Conservation (phyloP, 208 protist species). For the Balamuthia mandrillaris region DNA sequence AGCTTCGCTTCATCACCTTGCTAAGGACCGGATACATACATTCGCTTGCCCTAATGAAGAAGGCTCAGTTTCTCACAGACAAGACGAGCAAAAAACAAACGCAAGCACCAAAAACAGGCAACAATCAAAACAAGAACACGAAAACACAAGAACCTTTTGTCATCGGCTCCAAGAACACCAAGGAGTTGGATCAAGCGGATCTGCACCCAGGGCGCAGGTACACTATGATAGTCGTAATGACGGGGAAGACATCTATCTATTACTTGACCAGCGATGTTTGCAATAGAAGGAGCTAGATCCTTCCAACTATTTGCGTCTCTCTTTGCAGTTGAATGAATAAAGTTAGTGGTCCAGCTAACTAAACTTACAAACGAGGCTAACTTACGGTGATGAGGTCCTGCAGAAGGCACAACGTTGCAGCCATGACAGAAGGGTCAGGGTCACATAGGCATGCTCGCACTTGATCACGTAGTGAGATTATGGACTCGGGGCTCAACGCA, state of each 20-base stretch:
- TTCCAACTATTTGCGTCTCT: conserved; percentile 66
- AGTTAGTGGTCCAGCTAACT: background rate
- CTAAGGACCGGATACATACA: conserved; percentile 75
- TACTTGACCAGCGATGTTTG: conserved; percentile 89
- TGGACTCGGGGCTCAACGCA: conserved; percentile 36
- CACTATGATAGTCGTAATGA: conserved; percentile 90
- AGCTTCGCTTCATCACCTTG: conserved; percentile 82
- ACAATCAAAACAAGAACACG: background rate
- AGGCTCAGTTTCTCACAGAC: background rate
- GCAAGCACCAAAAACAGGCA: background rate
- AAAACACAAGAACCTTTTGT: conserved; percentile 46
- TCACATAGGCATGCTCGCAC: conserved; percentile 86
- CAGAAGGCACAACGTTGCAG: conserved; percentile 80
- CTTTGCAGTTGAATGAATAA: background rate
- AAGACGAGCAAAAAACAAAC: background rate
- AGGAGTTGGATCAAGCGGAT: conserved; percentile 86
- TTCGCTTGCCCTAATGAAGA: conserved; percentile 41
- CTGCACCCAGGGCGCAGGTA: conserved; percentile 95
- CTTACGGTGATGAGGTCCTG: conserved; percentile 63
- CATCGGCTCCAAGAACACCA: conserved; percentile 71
- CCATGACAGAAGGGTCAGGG: conserved; percentile 92
- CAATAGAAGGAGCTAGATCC: conserved; percentile 83
- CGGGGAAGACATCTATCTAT: conserved; percentile 81
- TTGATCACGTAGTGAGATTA: conserved; percentile 45
- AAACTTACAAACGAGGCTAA: background rate